Conservation (phyloP, 495 filamentous ascomycete genomes). For the Penicillium pulvis region DNA sequence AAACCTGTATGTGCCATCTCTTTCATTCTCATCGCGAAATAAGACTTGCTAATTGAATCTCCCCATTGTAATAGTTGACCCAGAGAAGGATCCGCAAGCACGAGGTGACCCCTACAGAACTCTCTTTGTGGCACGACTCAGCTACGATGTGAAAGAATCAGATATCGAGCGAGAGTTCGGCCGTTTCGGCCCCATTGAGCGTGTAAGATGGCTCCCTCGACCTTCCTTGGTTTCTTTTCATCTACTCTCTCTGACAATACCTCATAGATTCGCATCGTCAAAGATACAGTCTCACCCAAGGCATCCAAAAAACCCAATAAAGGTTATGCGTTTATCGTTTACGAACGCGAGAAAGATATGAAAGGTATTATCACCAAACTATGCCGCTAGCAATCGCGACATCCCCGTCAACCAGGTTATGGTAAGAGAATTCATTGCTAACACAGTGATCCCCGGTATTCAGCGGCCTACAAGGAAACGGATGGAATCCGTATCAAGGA, state of each 20-base stretch:
- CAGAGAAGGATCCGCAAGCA: conserved; percentile 72
- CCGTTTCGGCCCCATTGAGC: conserved; percentile 91
- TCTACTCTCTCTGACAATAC: conserved; percentile 16
- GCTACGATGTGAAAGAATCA: conserved; percentile 82
- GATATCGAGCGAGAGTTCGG: conserved; percentile 95
- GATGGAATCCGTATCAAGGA: conserved; percentile 94
- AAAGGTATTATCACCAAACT: conserved; percentile 71
- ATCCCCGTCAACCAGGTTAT: not conserved
- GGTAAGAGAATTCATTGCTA: conserved; percentile 36
- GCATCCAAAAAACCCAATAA: conserved; percentile 81
- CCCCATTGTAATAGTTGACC: conserved; percentile 55
- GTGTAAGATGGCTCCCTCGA: conserved; percentile 51
- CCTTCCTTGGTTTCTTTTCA: not conserved
- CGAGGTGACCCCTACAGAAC: conserved; percentile 94
- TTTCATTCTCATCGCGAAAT: not conserved
- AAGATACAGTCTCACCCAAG: conserved; percentile 65
- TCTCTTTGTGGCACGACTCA: conserved; percentile 86
- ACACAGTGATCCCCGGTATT: conserved; percentile 30
- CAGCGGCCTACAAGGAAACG: conserved; percentile 81
- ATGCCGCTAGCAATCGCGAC: conserved; percentile 5
- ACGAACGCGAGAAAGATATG: conserved; percentile 98
- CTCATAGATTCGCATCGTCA: conserved; percentile 81
- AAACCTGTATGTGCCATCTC: conserved; percentile 61
- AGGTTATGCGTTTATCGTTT: conserved; percentile 97
- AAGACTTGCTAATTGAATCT: conserved; percentile 9